Evolutionary conservation across 1,139 yeast species (phyloP), one percentile per base, ranked within the genome.

Genomic region (Pneumocystis oryctolagi): DNA sequence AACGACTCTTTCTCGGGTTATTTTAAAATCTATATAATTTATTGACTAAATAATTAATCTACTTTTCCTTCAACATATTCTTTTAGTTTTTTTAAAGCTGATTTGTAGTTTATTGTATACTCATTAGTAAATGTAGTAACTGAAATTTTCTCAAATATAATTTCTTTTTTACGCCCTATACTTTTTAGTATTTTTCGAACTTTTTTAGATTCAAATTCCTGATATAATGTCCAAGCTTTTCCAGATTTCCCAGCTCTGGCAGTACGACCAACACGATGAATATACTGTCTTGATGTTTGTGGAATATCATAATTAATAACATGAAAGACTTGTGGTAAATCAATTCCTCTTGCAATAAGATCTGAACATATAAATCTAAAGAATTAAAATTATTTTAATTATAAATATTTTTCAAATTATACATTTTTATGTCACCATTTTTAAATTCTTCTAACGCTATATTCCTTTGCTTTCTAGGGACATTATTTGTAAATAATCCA

Each of bases 211-310:
- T 92, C 95, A 20, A 76, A 75, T 0, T 79, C 75, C 0, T 82
- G 75, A 1, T 92, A 78, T 67, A 92, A 81, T 0, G 97, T 85
- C 5, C 86, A 75, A 0, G 97, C 95, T 0, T 80, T 79, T 0
- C 98, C 98, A 0, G 73, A 71, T 56, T 79, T 79, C 0, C 95
- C 95, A 0, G 97, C 98, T 65, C 99, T 78, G 0, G 97, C 99
- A 0, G 98, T 92, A 67, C 99, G 78, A 0, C 99, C 99, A 0
- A 90, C 96, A 35, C 98, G 79, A 73, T 92, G 99, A 6, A 94
- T 94, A 71, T 92, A 92, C 71, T 92, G 97, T 66, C 95, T 96
- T 79, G 89, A 80, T 67, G 90, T 95, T 66, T 80, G 85, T 0
- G 97, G 95, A 0, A 96, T 84, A 71, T 92, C 96, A 72, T 82